Base-by-base conservation (phyloP, 2,329 filamentous ascomycete genomes). In the Fusarium sacchari region DNA sequence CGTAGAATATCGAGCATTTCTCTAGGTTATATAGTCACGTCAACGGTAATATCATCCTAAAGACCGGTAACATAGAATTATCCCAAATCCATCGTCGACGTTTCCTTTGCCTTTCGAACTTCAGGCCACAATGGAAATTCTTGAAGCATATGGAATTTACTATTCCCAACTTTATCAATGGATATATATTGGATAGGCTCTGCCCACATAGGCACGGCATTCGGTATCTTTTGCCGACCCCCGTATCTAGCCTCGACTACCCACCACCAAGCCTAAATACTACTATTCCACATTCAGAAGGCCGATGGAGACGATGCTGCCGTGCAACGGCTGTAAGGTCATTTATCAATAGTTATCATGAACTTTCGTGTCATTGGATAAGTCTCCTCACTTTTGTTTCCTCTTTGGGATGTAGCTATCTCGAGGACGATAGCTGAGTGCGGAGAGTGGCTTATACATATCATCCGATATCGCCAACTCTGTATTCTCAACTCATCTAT, bases 261-360 rank as follows among this genome's bases (percentile, higher is more conserved):
- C 57, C 43, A 18, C 26, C 17, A 20, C 9, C 24, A 28, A 36
- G 14, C 15, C 37, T 34, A 15, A 26, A 26, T 42, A 18, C 11
- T 18, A 49, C 71, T 72, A 72, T 56, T 39, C 71, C 68, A 13
- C 22, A 72, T 44, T 11, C 12, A 65, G 71, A 18, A 74, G 71
- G 67, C 59, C 72, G 67, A 74, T 74, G 71, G 71, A 74, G 71
- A 74, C 42, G 6, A 28, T 20, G n/a, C 24, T 30, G 37, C 36
- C 6, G 26, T 60, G 44, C 39, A 34, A 37, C 55, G 3, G 49
- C 11, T 11, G 20, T 18, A 52, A 30, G 42, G 20, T 20, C 18
- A 30, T 52, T 30, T 44, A 59, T 60, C 58, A 61, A 22, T 18
- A n/a, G 39, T 30, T 64, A 66, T 60, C 67, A 47, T 40, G 22